A percentile compares a stretch with the other conserved stretches of the same genome.
phyloP scores from a whole-genome alignment of 2,329 filamentous ascomycete genomes.

The Pseudopyrenochaeta lycopersici region DNA sequence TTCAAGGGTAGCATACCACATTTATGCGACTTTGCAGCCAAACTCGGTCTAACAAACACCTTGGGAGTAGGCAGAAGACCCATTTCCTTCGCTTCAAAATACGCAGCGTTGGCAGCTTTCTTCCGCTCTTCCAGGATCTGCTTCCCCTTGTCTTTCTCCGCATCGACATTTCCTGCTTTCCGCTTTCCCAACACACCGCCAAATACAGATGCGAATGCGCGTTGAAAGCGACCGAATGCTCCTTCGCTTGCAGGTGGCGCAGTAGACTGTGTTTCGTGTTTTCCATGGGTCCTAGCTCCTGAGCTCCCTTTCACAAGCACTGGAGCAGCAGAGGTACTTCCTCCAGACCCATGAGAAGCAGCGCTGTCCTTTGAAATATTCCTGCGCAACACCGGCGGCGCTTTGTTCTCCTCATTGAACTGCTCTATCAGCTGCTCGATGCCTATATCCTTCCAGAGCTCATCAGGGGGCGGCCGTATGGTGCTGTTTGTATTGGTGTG shows the following conservation, averaged over 20 bases:
- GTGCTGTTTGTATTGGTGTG: conserved; percentile 40
- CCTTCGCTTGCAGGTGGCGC: conserved; percentile 23
- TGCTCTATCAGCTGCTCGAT: conserved; percentile 35
- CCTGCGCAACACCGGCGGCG: conserved; percentile 14
- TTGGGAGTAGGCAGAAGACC: conserved; percentile 46
- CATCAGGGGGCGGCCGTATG: conserved; percentile 42
- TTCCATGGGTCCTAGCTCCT: background rate
- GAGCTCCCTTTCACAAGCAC: background rate
- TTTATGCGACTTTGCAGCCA: conserved; percentile 19
- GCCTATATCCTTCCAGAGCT: conserved; percentile 37
- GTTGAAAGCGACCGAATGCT: conserved; percentile 39
- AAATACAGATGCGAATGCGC: conserved; percentile 36
- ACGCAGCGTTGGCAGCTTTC: conserved; percentile 40
- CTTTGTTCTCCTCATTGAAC: conserved; percentile 33
- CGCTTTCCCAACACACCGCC: conserved; percentile 41
- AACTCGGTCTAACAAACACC: conserved; percentile 39
- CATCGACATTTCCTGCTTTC: conserved; percentile 35
- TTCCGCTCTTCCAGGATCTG: conserved; percentile 36
- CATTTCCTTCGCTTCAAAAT: conserved; percentile 40
- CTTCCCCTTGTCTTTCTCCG: conserved; percentile 24
- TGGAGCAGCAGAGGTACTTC: background rate
- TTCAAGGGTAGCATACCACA: conserved; percentile 11
- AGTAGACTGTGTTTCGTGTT: background rate
- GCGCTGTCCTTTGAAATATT: conserved; percentile 12
- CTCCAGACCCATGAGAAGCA: background rate